phyloP scores from a whole-genome alignment of 768 basidiomycete species.

The Lentinula lateritia region DNA sequence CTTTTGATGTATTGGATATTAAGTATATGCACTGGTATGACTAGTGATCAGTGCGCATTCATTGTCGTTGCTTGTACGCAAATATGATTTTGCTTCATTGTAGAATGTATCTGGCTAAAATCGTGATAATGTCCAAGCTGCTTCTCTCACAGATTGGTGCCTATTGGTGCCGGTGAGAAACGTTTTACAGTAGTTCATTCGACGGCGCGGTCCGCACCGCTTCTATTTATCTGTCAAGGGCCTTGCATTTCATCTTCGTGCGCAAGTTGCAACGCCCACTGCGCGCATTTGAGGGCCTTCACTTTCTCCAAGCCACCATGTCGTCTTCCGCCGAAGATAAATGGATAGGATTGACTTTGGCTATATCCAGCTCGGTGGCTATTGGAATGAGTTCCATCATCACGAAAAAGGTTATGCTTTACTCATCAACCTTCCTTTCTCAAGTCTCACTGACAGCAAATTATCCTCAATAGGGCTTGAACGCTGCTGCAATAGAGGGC shows the following conservation, averaged over 20 bases:
- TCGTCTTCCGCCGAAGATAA: conserved; percentile 48
- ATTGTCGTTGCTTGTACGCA: too few relatives aligned
- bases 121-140: too few relatives aligned
- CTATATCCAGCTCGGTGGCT: conserved; percentile 55
- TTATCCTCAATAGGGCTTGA: conserved; percentile 61
- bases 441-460: not conserved
- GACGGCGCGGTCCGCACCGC: not conserved
- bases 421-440: not conserved
- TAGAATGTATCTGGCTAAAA: too few relatives aligned
- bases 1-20: too few relatives aligned
- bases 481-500: conserved; percentile 68
- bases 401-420: conserved; percentile 61
- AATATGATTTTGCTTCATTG: too few relatives aligned
- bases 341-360: conserved; percentile 67
- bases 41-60: too few relatives aligned
- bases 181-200: not conserved
- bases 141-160: too few relatives aligned
- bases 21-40: too few relatives aligned
- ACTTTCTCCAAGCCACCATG: not conserved
- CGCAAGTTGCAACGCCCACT: not conserved
- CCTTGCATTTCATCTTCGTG: too few relatives aligned
- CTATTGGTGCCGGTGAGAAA: too few relatives aligned
- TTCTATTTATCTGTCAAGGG: too few relatives aligned
- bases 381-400: conserved; percentile 80
- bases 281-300: not conserved